phyloP scores from a whole-genome alignment of 139 green algal species.

The Nannochloris sp. region DNA sequence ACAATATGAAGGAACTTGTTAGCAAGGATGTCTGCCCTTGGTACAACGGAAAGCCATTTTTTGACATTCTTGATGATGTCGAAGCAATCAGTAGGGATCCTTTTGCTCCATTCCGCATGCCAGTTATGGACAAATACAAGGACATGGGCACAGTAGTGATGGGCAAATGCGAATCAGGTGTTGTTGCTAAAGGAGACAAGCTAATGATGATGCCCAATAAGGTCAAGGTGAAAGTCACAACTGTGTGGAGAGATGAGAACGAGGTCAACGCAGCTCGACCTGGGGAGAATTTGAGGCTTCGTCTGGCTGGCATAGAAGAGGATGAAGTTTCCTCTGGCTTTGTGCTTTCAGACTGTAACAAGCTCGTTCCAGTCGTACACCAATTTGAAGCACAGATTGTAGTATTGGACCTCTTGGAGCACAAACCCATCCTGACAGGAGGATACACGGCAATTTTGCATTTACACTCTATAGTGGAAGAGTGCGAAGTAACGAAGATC shows the following conservation, averaged over 20 bases:
- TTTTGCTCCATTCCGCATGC: conserved; percentile 76
- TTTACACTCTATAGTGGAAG: conserved; percentile 82
- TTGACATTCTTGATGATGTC: conserved; percentile 81
- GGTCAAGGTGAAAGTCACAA: conserved; percentile 73
- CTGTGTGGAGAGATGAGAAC: conserved; percentile 83
- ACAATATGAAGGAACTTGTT: conserved; percentile 76
- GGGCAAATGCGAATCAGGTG: conserved; percentile 92
- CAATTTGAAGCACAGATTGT: conserved; percentile 76
- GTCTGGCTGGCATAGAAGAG: conserved; percentile 69
- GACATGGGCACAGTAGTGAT: conserved; percentile 98
- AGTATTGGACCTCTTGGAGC: conserved; percentile 80
- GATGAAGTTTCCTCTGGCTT: conserved; percentile 81
- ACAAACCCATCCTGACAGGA: conserved; percentile 96
- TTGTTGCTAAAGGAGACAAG: conserved; percentile 66
- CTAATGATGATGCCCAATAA: conserved; percentile 95
- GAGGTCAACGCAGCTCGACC: conserved; percentile 66
- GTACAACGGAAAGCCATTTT: conserved; percentile 81
- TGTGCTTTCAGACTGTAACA: conserved; percentile 74
- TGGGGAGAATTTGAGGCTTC: conserved; percentile 77
- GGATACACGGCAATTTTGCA: conserved; percentile 82
- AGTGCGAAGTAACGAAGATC: conserved; percentile 89
- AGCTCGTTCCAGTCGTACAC: conserved; percentile 53
- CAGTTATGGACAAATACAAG: conserved; percentile 92
- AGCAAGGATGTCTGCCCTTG: conserved; percentile 30
- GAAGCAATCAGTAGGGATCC: conserved; percentile 54